These are phyloP conservation scores for Quercus dentata DNA, from an alignment of 306 rosid species.

Conservation along the genomic window DNA sequence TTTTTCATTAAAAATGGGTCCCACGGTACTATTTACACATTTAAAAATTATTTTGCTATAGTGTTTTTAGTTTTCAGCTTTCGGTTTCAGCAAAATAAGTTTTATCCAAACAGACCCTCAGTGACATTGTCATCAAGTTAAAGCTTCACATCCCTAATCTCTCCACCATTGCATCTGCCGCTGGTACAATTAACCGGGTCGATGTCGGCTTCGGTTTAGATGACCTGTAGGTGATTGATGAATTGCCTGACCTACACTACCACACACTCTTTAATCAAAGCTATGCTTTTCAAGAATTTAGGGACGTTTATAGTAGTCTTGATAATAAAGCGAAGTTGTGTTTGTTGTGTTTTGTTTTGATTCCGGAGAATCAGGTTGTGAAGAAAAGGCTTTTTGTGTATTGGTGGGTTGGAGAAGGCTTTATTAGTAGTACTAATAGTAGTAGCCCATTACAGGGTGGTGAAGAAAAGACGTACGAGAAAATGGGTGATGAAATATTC, in stretches of 20 bases:
- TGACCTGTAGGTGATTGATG: no score
- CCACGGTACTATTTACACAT: no score
- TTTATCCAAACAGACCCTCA: no score
- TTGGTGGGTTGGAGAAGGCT: conserved; percentile 38
- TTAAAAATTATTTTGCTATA: no score
- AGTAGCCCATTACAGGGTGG: neutral
- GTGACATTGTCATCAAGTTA: neutral
- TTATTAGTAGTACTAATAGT: neutral
- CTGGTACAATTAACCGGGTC: no score
- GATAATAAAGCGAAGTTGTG: neutral
- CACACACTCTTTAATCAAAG: neutral
- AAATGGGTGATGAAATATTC: neutral
- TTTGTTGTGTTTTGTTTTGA: conserved; percentile 17
- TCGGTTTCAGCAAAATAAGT: no score
- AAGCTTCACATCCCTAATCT: neutral
- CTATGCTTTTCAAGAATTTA: conserved; percentile 8
- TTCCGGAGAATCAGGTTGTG: conserved; percentile 26
- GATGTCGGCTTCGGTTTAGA: no score
- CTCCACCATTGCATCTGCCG: no score
- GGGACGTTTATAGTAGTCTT: neutral
- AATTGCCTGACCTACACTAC: neutral
- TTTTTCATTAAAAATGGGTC: no score
- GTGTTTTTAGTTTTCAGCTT: no score
- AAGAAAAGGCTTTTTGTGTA: conserved; percentile 24
- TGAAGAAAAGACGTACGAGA: neutral